Evolutionary conservation across 208 protist species (phyloP), one percentile per base, ranked within the genome.

Genomic region (Trypanosoma conorhini): DNA sequence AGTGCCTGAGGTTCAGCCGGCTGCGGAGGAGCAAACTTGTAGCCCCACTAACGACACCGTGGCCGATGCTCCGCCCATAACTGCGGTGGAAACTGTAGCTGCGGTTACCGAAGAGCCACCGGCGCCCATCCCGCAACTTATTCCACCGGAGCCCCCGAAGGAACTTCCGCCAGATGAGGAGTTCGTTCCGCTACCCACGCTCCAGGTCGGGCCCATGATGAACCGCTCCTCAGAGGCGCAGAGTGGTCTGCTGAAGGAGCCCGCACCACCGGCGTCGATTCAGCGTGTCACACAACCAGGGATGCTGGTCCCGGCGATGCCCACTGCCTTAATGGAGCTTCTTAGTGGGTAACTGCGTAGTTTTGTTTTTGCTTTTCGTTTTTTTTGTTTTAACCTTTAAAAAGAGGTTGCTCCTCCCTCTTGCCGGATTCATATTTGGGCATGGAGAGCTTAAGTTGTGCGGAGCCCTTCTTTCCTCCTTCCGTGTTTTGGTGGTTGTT

Each of bases 201-300:
- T 95, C 0, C 79, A 81, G 60, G 84, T 84, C 3, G 73, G 77
- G 0, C 72, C 64, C 0, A 72, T 84, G 46, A 79, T 89, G 51
- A 81, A 91, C 61, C 87, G 86, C 59, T 73, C 57, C 33, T 42
- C 66, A 38, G 91, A 96, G 76, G 85, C 88, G 10, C 77, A 62
- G 28, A 78, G 87, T 52, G 91, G 88, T 12, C 63, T 96, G 15
- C 68, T 96, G 26, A 87, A 87, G 80, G 88, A 96, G 76, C 91
- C 91, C 7, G 76, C 69, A 1, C 72, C 91, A 44, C 91, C 91
- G 44, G 61, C 76, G 12, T 60, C 67, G 3, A 81, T 89, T 44
- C 70, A 76, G 19, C 80, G 83, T 17, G 91, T 91, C 13, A 96
- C 91, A 4, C 81, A 83, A 69, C 85, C 90, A 12, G 87, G 87